Evolutionary conservation across 352 stramenopile species (phyloP), one percentile per base, ranked within the genome.

Genomic region (Elongisporangium senticosum): DNA sequence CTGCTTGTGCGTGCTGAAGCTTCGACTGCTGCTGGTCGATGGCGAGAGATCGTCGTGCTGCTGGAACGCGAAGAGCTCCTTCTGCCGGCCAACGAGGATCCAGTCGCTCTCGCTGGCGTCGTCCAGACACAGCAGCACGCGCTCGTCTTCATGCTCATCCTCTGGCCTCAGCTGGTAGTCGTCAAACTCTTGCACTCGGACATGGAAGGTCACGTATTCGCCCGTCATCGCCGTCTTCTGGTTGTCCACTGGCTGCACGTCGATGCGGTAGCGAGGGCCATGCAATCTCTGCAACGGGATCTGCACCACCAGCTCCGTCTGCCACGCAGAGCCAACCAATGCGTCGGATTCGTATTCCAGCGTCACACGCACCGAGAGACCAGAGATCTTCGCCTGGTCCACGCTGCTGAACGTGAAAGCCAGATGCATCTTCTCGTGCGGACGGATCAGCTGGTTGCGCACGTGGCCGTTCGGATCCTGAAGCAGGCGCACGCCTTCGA

Each of bases 11-110:
- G 72, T 85, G 8, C 48, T 65, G 58, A 77, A 86, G 19, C 58
- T 49, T 7, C 64, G 40, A 24, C 53, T 64, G n/a, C 37, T 53
- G 7, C 51, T 63, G 5, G 26, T 13, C 19, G 17, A 11, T 39
- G 37, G n/a, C 0, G 13, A 22, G 7, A 19, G n/a, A 3, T 3
- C 19, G 19, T 49, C 28, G 7, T 17, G 11, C 15, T 15, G 20
- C n/a, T 55, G 53, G 0, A 89, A 67, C 10, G 15, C 51, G 43
- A 89, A 74, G 21, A 61, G 63, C 63, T 89, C 79, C 21, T 69
- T 64, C 54, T 84, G 75, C 56, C 87, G 89, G 24, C 82, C 79
- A 19, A 91, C 22, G 13, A 88, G 56, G 43, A 91, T 69, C 82
- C 82, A 91, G 62, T 91, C 82, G n/a, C 56, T 50, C 20, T 82